Evolutionary conservation across 352 stramenopile genomes (phyloP), one percentile per base, ranked within the genome.

Genomic region (Pythium phragmiticola): DNA sequence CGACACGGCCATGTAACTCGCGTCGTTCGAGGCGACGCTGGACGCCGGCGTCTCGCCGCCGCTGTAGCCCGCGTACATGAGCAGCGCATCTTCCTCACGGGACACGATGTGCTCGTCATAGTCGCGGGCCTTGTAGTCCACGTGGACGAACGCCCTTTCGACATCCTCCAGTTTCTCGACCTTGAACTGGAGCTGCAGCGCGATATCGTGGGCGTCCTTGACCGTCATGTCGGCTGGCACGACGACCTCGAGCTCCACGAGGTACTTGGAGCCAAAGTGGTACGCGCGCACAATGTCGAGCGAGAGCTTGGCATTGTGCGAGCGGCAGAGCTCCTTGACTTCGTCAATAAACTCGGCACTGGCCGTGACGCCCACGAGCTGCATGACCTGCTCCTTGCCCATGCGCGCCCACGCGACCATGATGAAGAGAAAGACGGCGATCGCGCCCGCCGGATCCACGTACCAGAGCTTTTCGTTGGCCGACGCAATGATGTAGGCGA

Each of bases 211-310:
- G 34, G 84, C 88, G 59, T 95, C 78, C 66, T 94, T 90, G 17
- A 98, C 76, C 1, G 90, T 84, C 66, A 97, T 98, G 21, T 95
- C 76, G 12, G 75, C 75, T 0, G 92, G 91, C 50, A 98, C 78
- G 1, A 98, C 90, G 34, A 98, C 88, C 66, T 98, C 94, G 3
- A 98, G 59, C 76, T 98, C 94, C 0, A 98, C 92, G 37, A 98
- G 78, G 68, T 98, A 98, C 66, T 97, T 96, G 21, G 85, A 89
- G 54, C 92, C 95, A 72, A 98, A 98, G 70, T 98, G 92, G 71
- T 98, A 98, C 12, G 87, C 87, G 17, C 83, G 83, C 17, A 92
- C 73, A 45, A 96, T 94, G 72, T 98, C 95, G 9, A 98, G 82
- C 36, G 72, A 65, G 68, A 98, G 90, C 49, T 65, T 63, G 14